Evolutionary conservation across 2,329 filamentous ascomycete genomes (phyloP).

Genomic region (Chaetomium strumarium): DNA sequence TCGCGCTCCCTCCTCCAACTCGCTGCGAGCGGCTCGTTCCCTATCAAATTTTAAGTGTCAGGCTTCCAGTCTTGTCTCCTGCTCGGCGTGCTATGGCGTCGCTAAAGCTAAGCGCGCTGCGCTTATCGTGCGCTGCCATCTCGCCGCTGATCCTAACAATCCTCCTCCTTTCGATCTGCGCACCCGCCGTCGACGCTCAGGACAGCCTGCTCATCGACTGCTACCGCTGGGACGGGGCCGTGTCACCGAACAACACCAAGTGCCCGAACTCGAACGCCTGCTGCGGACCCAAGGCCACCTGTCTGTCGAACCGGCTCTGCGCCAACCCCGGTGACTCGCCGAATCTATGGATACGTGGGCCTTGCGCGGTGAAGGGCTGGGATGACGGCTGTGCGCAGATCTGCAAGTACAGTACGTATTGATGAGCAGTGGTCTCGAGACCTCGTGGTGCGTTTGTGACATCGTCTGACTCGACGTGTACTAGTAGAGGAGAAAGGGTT

Average conservation of each 20-base stretch:
- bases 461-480: too few relatives aligned
- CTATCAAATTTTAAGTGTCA: too few relatives aligned
- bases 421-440: background rate
- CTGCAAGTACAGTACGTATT: constrained; percentile 15
- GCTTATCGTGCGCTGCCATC: too few relatives aligned
- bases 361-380: constrained; percentile 12
- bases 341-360: constrained; percentile 12
- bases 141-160: too few relatives aligned
- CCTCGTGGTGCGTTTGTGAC: background rate
- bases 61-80: too few relatives aligned
- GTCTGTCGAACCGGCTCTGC: constrained; percentile 19
- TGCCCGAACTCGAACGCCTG: constrained; percentile 19
- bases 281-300: constrained; percentile 14
- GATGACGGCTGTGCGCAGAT: constrained; percentile 16
- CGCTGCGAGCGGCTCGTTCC: too few relatives aligned
- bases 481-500: constrained; percentile 12
- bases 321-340: constrained; percentile 4
- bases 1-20: too few relatives aligned
- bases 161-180: too few relatives aligned
- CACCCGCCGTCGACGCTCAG: background rate
- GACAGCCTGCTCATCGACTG: constrained; percentile 10
- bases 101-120: too few relatives aligned
- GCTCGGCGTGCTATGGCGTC: too few relatives aligned
- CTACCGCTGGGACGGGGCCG: constrained; percentile 7
- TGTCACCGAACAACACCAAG: constrained; percentile 7